Conservation (phyloP, 1,284 basidiomycete species). For the Neotropicomus parvogracilis region DNA sequence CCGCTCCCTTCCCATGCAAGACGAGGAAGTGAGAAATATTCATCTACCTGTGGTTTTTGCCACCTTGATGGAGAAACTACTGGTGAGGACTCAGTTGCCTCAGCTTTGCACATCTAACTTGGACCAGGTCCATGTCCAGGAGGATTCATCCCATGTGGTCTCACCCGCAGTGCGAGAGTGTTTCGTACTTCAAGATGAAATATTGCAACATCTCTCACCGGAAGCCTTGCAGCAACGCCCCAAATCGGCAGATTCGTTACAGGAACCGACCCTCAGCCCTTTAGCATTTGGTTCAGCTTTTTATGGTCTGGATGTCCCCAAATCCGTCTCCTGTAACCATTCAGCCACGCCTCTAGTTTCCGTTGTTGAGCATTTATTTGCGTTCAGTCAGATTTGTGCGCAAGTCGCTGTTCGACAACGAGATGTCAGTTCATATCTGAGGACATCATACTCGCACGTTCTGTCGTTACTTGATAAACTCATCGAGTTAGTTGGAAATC, state of each 20-base stretch:
- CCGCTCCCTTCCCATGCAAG: slow-evolving; percentile 65
- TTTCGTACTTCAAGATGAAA: slow-evolving; percentile 51
- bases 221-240: slow-evolving; percentile 50
- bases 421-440: slow-evolving; percentile 32
- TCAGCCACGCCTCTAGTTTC: slow-evolving; percentile 51
- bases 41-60: slow-evolving; percentile 79
- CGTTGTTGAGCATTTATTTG: slow-evolving; percentile 51
- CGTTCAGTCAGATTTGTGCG: slow-evolving; percentile 47
- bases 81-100: slow-evolving; percentile 41
- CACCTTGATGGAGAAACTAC: slow-evolving; percentile 58
- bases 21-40: slow-evolving; percentile 76
- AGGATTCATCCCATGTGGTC: slow-evolving; percentile 34
- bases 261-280: slow-evolving; percentile 37
- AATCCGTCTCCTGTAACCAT: slow-evolving; percentile 20
- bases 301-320: slow-evolving; percentile 47
- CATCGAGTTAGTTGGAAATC: slow-evolving; percentile 40
- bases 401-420: slow-evolving; percentile 34
- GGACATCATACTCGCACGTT: slow-evolving; percentile 48
- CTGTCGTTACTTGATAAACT: slow-evolving; percentile 52
- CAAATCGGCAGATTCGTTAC: slow-evolving; percentile 37
- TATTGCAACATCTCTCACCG: slow-evolving; percentile 51
- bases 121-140: slow-evolving; percentile 41
- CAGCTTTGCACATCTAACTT: slow-evolving; percentile 5
- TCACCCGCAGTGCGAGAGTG: slow-evolving; percentile 41
- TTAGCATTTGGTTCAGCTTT: slow-evolving; percentile 57